phyloP scores from a whole-genome alignment of 345 rosid genomes.

The Boechera divaricarpa region DNA sequence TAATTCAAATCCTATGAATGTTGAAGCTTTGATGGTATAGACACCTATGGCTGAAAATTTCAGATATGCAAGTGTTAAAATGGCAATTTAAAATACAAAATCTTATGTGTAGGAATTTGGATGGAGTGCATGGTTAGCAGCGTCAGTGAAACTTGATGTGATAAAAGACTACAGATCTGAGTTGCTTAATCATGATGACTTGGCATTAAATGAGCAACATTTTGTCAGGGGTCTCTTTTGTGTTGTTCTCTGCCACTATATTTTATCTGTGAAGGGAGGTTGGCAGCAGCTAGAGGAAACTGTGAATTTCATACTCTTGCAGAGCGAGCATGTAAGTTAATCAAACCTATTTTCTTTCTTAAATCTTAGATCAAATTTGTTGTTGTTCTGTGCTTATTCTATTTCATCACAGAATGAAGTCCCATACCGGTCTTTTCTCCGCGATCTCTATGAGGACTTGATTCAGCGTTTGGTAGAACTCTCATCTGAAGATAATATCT shows the following conservation, averaged over 20 bases:
- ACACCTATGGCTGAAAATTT: constrained; percentile 8
- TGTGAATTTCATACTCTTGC: constrained; percentile 73
- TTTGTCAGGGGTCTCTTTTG: constrained; percentile 74
- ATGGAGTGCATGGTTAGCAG: constrained; percentile 89
- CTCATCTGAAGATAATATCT: constrained; percentile 81
- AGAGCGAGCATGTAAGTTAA: constrained; percentile 67
- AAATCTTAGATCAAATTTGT: constrained; percentile 10
- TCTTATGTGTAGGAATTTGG: constrained; percentile 72
- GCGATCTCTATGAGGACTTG: constrained; percentile 77
- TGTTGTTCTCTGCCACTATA: constrained; percentile 82
- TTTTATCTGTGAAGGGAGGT: constrained; percentile 87
- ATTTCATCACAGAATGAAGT: constrained; percentile 59
- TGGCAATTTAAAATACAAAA: constrained; percentile 40
- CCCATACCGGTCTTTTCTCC: constrained; percentile 63
- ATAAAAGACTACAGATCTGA: constrained; percentile 62
- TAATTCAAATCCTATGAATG: constrained; percentile 83
- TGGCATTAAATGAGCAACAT: constrained; percentile 61
- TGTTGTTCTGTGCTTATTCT: constrained; percentile 35
- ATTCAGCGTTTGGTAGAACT: constrained; percentile 71
- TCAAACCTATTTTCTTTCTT: constrained; percentile 15
- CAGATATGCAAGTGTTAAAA: constrained; percentile 25
- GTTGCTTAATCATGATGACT: constrained; percentile 48
- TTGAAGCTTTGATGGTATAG: constrained; percentile 91
- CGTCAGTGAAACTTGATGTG: constrained; percentile 72
- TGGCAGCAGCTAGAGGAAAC: constrained; percentile 97